Base-by-base conservation (phyloP, 192 early-diverging fungal species). In the Linnemannia schmuckeri region DNA sequence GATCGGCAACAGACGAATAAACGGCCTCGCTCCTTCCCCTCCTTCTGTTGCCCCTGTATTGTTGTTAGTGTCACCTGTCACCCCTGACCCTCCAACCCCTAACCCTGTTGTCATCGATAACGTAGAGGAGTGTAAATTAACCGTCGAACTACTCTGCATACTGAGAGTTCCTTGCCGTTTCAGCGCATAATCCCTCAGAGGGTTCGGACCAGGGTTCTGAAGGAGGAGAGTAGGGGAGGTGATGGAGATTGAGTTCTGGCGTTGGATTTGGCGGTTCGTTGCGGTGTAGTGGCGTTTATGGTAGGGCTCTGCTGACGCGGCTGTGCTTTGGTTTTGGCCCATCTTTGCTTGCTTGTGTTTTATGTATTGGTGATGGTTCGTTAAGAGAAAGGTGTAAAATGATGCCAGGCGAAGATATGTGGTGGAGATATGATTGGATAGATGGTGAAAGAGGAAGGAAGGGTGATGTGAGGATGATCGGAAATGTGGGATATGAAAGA, bases 221-320 rank as follows among this genome's bases (percentile, higher is more conserved):
- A 70, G 22, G 6, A 74, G 41, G 38, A 76, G 82, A 7, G 79
- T 80, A 3, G 83, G 72, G 3, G 83, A 69, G 4, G 83, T 79
- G 37, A 78, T 37, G 8, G 83, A 85, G 69, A 85, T 38, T n/a
- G 83, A 85, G 57, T 85, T 85, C 76, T 85, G 83, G 0, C 83
- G 83, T 44, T 85, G 77, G 41, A 85, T 85, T 55, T 85, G 77
- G 40, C 44, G 38, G 74, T 85, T 75, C 3, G 83, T 85, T 24
- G 47, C 73, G 47, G 71, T 85, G 78, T 85, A 85, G 42, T 85
- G 83, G 47, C 78, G 83, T 68, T 54, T 79, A 35, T 85, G 83
- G 18, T 85, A 85, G 35, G 77, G 83, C 17, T 85, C 83, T 27
- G 69, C 70, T 44, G 54, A 9, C 2, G 55, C 5, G 7, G 61